Conservation (phyloP, 2,329 filamentous ascomycete species). For the Aspergillus tubingensis region DNA sequence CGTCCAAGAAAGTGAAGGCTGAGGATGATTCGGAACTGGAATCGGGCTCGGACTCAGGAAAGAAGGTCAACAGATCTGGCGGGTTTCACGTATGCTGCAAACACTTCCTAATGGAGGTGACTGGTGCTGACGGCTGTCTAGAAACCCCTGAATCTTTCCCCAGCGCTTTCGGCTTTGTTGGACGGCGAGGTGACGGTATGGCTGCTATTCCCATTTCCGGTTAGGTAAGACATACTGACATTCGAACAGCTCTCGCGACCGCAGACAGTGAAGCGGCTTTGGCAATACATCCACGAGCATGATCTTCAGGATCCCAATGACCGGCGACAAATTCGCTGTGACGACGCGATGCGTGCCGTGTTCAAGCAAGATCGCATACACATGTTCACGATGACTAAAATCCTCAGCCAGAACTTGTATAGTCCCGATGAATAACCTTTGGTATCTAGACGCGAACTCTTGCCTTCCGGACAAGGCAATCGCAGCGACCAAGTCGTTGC, state of each 20-base stretch:
- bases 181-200: conserved; percentile 48
- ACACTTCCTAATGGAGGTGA: no score
- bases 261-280: conserved; percentile 93
- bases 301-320: conserved; percentile 88
- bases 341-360: conserved; percentile 85
- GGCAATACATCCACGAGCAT: conserved; percentile 89
- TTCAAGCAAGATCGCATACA: conserved; percentile 91
- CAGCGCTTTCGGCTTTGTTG: conserved; percentile 48
- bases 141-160: conserved; percentile 51
- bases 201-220: conserved; percentile 1
- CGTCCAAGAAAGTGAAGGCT: conserved; percentile 68
- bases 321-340: conserved; percentile 89
- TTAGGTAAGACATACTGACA: conserved; percentile 22
- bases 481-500: conserved; percentile 8
- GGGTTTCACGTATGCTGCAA: conserved; percentile 73
- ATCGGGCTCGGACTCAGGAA: conserved; percentile 60
- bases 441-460: conserved; percentile 10
- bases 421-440: conserved; percentile 68
- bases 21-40: conserved; percentile 80
- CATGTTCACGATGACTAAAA: conserved; percentile 99
- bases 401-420: conserved; percentile 86
- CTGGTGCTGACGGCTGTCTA: conserved; percentile 22
- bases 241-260: conserved; percentile 75
- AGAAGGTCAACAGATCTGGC: conserved; percentile 73
- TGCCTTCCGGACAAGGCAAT: conserved; percentile 7